phyloP scores from a whole-genome alignment of 257 asterid species.

The Fraxinus excelsior region DNA sequence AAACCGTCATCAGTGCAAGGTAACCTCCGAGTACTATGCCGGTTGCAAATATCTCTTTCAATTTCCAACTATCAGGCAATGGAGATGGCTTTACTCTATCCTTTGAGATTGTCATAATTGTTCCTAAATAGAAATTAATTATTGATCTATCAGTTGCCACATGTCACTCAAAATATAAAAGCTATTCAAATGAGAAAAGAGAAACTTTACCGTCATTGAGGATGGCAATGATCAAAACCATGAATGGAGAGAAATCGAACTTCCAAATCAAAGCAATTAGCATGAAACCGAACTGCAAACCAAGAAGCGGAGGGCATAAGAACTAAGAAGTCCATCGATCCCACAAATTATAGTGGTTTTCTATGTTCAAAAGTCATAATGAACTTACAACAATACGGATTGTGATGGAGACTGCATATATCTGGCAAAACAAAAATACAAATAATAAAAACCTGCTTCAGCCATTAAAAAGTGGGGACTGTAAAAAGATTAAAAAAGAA shows the following conservation, averaged over 20 bases:
- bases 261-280: conserved; percentile 90
- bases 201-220: conserved; percentile 67
- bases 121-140: conserved; percentile 50
- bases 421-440: conserved; percentile 50
- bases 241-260: conserved; percentile 86
- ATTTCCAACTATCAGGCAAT: conserved; percentile 94
- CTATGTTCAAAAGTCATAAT: background rate
- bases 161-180: background rate
- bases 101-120: conserved; percentile 96
- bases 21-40: conserved; percentile 71
- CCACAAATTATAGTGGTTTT: background rate
- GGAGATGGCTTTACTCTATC: conserved; percentile 99
- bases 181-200: background rate
- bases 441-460: conserved; percentile 19
- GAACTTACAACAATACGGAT: conserved; percentile 95
- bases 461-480: background rate
- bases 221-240: conserved; percentile 97
- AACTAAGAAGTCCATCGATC: conserved; percentile 9
- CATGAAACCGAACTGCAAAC: conserved; percentile 92
- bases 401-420: conserved; percentile 96
- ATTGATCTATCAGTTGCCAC: conserved; percentile 15
- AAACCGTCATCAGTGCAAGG: too few relatives aligned
- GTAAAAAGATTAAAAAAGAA: background rate
- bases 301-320: conserved; percentile 11
- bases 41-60: conserved; percentile 86